These are phyloP conservation scores for Taphrina deformans DNA, from an alignment of 1,139 yeast species.

Conservation along the genomic window DNA sequence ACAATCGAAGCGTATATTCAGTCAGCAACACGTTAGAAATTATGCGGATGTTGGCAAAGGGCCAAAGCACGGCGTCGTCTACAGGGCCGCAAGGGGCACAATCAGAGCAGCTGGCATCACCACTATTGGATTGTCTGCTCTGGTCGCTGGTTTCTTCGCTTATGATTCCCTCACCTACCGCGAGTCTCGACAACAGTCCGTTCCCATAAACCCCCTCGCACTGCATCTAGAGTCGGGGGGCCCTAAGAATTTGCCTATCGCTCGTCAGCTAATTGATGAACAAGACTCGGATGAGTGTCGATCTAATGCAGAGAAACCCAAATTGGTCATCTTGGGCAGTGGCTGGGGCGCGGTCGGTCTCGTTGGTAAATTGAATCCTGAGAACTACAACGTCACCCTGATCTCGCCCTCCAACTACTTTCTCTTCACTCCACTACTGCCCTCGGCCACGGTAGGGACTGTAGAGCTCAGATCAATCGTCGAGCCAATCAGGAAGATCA, in stretches of 20 bases:
- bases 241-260: constrained; percentile 63
- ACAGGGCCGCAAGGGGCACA: background rate
- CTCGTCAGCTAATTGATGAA: constrained; percentile 56
- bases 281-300: constrained; percentile 51
- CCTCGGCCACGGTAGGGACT: constrained; percentile 92
- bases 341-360: constrained; percentile 84
- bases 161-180: constrained; percentile 62
- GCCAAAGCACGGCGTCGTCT: background rate
- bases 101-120: constrained; percentile 28
- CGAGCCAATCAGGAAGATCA: constrained; percentile 59
- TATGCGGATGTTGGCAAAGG: background rate
- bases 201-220: constrained; percentile 54
- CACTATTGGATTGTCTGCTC: constrained; percentile 43
- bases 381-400: constrained; percentile 81
- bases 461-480: constrained; percentile 83
- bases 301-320: constrained; percentile 67
- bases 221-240: constrained; percentile 61
- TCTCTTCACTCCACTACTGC: constrained; percentile 83
- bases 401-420: constrained; percentile 94
- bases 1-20: background rate
- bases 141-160: constrained; percentile 50
- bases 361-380: constrained; percentile 79
- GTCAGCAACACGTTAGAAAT: background rate
- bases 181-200: constrained; percentile 46
- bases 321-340: constrained; percentile 82